Percentiles rank a stretch among this genome's conserved stretches.
phyloP scores from a whole-genome alignment of 306 rosid species.

The Phaseolus lunatus region DNA sequence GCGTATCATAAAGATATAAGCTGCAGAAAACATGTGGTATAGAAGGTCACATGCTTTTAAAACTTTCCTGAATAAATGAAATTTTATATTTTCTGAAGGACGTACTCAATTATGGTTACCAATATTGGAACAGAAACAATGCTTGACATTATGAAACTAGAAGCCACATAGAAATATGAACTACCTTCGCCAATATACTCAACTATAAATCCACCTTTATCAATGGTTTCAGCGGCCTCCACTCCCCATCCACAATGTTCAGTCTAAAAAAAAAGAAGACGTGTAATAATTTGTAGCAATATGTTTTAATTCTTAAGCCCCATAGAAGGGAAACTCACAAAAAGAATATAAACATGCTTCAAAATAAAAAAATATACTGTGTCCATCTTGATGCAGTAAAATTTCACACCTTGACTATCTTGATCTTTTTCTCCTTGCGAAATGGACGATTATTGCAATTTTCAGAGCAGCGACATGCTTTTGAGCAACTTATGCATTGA shows the following conservation, averaged over 20 bases:
- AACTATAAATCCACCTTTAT: conserved; percentile 75
- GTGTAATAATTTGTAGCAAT: conserved; percentile 9
- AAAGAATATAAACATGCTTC: neutral
- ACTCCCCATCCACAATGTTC: conserved; percentile 98
- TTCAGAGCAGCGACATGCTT: conserved; percentile 82
- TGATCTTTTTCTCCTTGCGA: conserved; percentile 88
- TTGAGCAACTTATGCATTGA: conserved; percentile 98
- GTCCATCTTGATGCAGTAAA: conserved; percentile 10
- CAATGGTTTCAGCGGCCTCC: conserved; percentile 74
- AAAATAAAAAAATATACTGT: neutral
- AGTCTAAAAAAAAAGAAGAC: conserved; percentile 61
- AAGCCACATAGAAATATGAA: conserved; percentile 29
- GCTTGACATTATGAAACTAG: conserved; percentile 4
- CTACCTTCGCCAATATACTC: conserved; percentile 98
- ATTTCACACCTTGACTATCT: conserved; percentile 72
- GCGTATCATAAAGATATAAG: neutral
- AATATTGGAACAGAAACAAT: conserved; percentile 1
- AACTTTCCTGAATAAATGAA: conserved; percentile 13
- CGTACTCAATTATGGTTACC: conserved; percentile 11
- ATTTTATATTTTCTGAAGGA: conserved; percentile 1
- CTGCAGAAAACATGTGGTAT: conserved; percentile 3
- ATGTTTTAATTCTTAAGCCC: neutral
- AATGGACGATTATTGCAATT: conserved; percentile 88
- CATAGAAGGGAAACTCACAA: neutral
- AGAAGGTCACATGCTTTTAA: conserved; percentile 9